phyloP scores from a whole-genome alignment of 345 rosid species.

The Lumnitzera littorea region DNA sequence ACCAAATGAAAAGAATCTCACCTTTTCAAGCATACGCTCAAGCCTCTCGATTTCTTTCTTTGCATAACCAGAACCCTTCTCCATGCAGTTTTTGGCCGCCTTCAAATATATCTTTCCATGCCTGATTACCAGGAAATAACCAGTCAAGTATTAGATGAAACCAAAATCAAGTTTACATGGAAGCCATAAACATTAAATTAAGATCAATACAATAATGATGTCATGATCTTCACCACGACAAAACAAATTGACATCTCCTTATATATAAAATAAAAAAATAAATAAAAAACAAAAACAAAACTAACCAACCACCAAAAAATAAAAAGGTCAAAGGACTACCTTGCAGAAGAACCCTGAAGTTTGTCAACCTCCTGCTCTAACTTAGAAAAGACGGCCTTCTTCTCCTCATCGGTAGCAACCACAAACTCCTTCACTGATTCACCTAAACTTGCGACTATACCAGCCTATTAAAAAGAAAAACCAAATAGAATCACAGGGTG shows the following conservation, averaged over 20 bases:
- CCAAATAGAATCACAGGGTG: neutral
- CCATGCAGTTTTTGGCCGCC: constrained; percentile 61
- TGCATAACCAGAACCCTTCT: constrained; percentile 71
- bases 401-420: constrained; percentile 65
- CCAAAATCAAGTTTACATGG: too few relatives aligned
- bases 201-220: neutral
- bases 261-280: neutral
- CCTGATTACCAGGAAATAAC: constrained; percentile 24
- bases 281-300: neutral
- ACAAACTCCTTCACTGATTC: constrained; percentile 76
- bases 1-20: constrained; percentile 8
- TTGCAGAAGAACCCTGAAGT: constrained; percentile 57
- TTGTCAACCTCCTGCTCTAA: constrained; percentile 72
- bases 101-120: constrained; percentile 78
- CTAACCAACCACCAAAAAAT: too few relatives aligned
- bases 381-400: constrained; percentile 52
- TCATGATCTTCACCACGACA: neutral
- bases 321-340: constrained; percentile 15
- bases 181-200: neutral
- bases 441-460: constrained; percentile 69
- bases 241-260: neutral
- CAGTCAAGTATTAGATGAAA: neutral
- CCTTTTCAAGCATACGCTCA: constrained; percentile 82
- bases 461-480: constrained; percentile 50
- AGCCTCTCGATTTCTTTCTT: constrained; percentile 76